Base-by-base conservation (phyloP, 2,329 filamentous ascomycete genomes). In the Talaromyces sp. region DNA sequence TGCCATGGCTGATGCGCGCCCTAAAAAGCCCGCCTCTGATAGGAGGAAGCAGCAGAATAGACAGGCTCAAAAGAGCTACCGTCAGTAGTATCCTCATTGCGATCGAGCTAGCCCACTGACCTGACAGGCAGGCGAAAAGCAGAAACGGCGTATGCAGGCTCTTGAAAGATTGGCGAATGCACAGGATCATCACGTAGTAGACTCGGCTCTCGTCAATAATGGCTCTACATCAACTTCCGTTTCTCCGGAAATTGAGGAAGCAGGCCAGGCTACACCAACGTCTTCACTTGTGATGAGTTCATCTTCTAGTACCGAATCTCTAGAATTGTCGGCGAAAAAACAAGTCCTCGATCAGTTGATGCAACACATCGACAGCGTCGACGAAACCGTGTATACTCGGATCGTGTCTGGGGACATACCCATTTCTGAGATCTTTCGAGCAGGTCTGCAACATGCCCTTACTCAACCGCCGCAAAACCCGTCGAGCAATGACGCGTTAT, bases 1-100 rank as follows among this genome's bases (percentile, higher is more conserved):
- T 33, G 42, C 11, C 56, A 58, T 58, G 56, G 17, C 42, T 49
- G 56, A 36, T 36, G 13, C 13, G 1, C 39, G 56, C n/a, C n/a
- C 42, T n/a, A 59, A 22, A n/a, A 59, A 59, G 39, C 32, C 51
- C 22, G 39, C 70, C 6, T 59, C 58, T 17, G 58, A 59, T 1
- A 51, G 58, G 81, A 80, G 42, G 79, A 80, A 33, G 81, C 85
- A 51, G 67, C 68, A 25, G 70, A 74, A 54, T 58, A 61, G 53
- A 61, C 61, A 32, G 56, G 60, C 39, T 32, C 53, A 25, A 44
- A 66, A 61, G 27, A 62, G 52, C 5, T 59, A 63, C 25, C 61
- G 65, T 54, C 60, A 63, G 55, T 61, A 59, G 4, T 60, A 65
- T 39, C 65, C 28, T 17, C 33, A 47, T n/a, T 49, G 27, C 11